Base-by-base conservation (phyloP, 768 basidiomycete genomes). In the Rhodosporidiobolus sp. region DNA sequence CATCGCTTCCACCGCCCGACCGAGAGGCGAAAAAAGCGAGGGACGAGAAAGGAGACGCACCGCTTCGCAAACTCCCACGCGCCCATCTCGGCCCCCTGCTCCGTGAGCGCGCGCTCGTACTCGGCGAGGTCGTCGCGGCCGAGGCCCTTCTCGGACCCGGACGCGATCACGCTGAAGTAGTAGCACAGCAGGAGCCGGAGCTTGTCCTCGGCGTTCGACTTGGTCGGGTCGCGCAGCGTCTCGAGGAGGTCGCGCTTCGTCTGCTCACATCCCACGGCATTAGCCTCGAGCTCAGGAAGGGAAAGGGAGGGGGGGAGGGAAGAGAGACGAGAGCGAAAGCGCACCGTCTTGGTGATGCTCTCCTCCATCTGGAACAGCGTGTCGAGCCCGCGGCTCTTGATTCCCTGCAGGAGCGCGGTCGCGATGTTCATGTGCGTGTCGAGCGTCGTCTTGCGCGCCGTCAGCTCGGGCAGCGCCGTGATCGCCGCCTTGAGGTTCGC, bases 351-450 rank as follows among this genome's bases (percentile, higher is more conserved):
- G 35, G 85, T 85, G 74, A 91, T 90, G 9, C 88, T 87, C 81
- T 99, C 96, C 83, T 99, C 96, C 38, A 89, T 88, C 78, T 94
- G 94, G 83, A 96, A 98, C n/a, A 99, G 85, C 78, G 95, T 95
- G 81, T 99, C 96, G 45, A 99, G 85, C 7, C 91, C 92, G 48
- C 96, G 87, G 69, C 88, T 88, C 83, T 97, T 97, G 83, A 99
- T 96, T 49, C 96, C 89, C 80, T 95, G 93, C 38, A 99, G 83
- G 17, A 99, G 83, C 26, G 94, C 90, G 20, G 94, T 96, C 49
- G 95, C 95, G 67, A 99, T 95, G 82, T 98, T 97, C 94, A 99
- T 98, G 80, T 99, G 96, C 6, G 94, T 93, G 80, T 99, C 96
- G 34, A 99, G 86, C 2, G 91, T 94, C 45, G 93, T 91, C 79